A percentile compares a stretch with the other conserved stretches of the same genome.
These are phyloP conservation scores for Clathrospora elynae DNA, from an alignment of 2,329 filamentous ascomycete species.

Conservation along the genomic window DNA sequence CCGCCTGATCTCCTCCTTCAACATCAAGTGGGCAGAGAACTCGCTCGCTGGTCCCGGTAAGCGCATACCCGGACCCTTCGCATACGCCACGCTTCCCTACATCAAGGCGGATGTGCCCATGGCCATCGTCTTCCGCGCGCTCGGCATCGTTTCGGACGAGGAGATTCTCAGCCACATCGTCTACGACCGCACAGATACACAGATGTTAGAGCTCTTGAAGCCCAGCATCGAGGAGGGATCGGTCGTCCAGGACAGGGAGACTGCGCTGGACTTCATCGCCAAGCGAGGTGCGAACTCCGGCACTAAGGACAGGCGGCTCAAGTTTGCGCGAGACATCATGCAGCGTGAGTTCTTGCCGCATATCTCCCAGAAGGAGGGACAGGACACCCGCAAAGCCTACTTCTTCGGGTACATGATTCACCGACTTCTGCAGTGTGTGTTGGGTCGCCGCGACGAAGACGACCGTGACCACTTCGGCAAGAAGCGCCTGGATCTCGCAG, in stretches of 20 bases:
- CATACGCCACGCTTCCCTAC: constrained; percentile 89
- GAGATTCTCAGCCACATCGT: constrained; percentile 98
- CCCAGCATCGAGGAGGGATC: constrained; percentile 97
- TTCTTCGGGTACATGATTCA: constrained; percentile 99
- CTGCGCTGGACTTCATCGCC: constrained; percentile 92
- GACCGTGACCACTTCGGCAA: constrained; percentile 99
- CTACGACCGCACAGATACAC: constrained; percentile 91
- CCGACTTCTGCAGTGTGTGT: constrained; percentile 87
- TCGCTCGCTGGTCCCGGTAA: constrained; percentile 75
- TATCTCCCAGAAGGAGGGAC: constrained; percentile 92
- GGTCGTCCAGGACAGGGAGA: constrained; percentile 92
- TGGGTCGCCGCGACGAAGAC: constrained; percentile 91
- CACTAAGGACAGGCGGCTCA: constrained; percentile 85
- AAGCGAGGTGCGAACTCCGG: constrained; percentile 81
- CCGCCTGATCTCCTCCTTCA: constrained; percentile 87
- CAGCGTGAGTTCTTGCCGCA: constrained; percentile 97
- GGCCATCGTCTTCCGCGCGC: constrained; percentile 90
- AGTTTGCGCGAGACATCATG: constrained; percentile 90
- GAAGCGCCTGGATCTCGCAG: constrained; percentile 94
- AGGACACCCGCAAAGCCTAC: constrained; percentile 94
- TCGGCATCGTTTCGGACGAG: constrained; percentile 95
- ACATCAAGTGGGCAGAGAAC: constrained; percentile 87
- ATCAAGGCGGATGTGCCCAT: constrained; percentile 93
- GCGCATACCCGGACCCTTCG: constrained; percentile 82
- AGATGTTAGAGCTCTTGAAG: constrained; percentile 97